Base-by-base conservation (phyloP, 495 filamentous ascomycete genomes). In the Oleoguttula mirabilis region DNA sequence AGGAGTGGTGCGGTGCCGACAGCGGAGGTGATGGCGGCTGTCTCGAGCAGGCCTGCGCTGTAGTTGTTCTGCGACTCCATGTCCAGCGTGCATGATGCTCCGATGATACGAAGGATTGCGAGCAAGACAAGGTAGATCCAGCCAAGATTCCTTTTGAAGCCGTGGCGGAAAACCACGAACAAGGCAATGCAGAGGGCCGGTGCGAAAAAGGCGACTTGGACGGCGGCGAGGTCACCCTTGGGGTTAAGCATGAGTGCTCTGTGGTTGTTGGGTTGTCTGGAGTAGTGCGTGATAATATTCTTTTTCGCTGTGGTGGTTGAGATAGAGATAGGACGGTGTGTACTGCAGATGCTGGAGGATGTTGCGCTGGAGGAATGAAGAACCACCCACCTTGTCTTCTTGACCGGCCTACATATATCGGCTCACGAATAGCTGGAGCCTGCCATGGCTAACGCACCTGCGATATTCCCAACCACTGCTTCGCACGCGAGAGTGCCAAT, bases 1-100 rank as follows among this genome's bases (percentile, higher is more conserved):
- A 54, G 46, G 10, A 54, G 22, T 17, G 51, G 45, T 10, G 51
- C 41, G 2, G 47, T 45, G 42, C 51, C 51, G 16, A 54, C 37
- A 20, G 41, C 38, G 19, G 30, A 30, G 24, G 27, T 27, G 28
- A 50, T 50, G 15, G 33, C 25, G 7, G 41, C 45, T 15, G 51
- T 54, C 7, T 22, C 21, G 2, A 50, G 19, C 3, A 50, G 19
- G 27, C 8, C 14, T 10, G 10, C 10, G 19, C 22, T 19, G 31
- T 32, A 40, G 12, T 36, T 35, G 23, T 41, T 20, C 4, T 38
- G 37, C 12, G 22, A 22, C 23, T 41, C 30, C 21, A 32, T 38
- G 41, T 45, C 35, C 16, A 54, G 36, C 2, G 36, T 42, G 3
- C 17, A 30, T 3, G 40, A 40, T 6, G 23, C 37, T 20, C 51